These are phyloP conservation scores for Xylaria sp. DNA, from an alignment of 2,329 filamentous ascomycete species.

Conservation along the genomic window DNA sequence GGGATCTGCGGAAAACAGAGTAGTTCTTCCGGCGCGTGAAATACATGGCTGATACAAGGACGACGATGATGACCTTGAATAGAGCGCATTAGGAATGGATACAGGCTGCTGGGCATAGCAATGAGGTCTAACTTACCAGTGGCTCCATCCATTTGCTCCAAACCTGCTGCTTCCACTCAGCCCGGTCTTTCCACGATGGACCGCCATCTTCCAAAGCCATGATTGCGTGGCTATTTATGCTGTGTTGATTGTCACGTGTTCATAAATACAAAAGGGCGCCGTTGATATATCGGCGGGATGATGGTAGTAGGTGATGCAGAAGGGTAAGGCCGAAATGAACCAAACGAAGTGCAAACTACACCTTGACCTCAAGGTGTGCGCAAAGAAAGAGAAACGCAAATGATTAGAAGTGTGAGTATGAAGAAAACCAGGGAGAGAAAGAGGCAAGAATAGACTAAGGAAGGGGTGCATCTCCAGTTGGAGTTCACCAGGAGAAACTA, in stretches of 20 bases:
- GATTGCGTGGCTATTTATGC: background rate
- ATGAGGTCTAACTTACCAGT: constrained; percentile 20
- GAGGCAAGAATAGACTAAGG: constrained; percentile 11
- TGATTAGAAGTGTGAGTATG: constrained; percentile 5
- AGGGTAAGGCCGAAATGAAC: background rate
- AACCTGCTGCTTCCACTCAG: constrained; percentile 34
- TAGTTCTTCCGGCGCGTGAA: constrained; percentile 45
- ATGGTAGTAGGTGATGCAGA: background rate
- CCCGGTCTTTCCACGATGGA: constrained; percentile 31
- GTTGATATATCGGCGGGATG: background rate
- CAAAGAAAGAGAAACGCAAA: constrained; percentile 18
- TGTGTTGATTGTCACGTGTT: constrained; percentile 4
- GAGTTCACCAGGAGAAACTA: constrained; percentile 11
- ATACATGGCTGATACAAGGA: constrained; percentile 47
- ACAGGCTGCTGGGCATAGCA: background rate
- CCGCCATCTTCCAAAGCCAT: constrained; percentile 27
- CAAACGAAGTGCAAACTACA: background rate
- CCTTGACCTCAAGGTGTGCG: background rate
- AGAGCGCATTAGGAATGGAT: constrained; percentile 1
- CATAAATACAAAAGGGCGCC: constrained; percentile 3
- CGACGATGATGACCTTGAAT: constrained; percentile 45
- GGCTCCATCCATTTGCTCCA: constrained; percentile 36
- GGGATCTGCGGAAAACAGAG: constrained; percentile 38
- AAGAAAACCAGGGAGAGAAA: constrained; percentile 5
- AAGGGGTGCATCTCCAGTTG: constrained; percentile 18